A percentile compares a stretch with the other conserved stretches of the same genome.
phyloP scores from a whole-genome alignment of 2,329 filamentous ascomycete species.

The Calonectria crousiana region DNA sequence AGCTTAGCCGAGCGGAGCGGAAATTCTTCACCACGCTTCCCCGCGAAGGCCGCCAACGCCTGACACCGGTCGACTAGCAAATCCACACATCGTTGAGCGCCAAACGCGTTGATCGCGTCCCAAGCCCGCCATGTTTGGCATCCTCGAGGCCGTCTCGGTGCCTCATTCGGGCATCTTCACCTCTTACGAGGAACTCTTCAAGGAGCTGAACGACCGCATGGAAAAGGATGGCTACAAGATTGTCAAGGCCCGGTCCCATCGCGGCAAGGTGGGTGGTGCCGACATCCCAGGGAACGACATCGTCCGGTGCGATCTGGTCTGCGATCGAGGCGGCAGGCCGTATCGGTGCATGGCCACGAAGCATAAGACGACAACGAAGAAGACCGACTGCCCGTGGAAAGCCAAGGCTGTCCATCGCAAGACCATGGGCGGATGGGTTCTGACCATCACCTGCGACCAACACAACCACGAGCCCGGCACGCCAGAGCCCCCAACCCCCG shows the following conservation, averaged over 20 bases:
- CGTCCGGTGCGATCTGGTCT: slow-evolving; percentile 59
- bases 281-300: slow-evolving; percentile 57
- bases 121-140: slow-evolving; percentile 55
- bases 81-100: slow-evolving; percentile 45
- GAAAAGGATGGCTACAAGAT: slow-evolving; percentile 60
- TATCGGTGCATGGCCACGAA: slow-evolving; percentile 59
- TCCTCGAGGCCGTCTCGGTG: slow-evolving; percentile 55
- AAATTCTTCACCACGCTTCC: slow-evolving; percentile 40
- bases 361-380: slow-evolving; percentile 60
- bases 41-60: slow-evolving; percentile 36
- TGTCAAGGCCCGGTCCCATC: slow-evolving; percentile 59
- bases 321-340: slow-evolving; percentile 57
- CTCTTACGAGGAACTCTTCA: slow-evolving; percentile 57
- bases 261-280: slow-evolving; percentile 54
- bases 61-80: slow-evolving; percentile 46
- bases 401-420: slow-evolving; percentile 60
- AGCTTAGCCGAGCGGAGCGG: slow-evolving; percentile 37
- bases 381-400: slow-evolving; percentile 60
- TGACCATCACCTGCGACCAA: slow-evolving; percentile 58
- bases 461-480: slow-evolving; percentile 60
- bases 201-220: slow-evolving; percentile 55
- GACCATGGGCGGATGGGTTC: slow-evolving; percentile 57
- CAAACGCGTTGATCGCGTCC: slow-evolving; percentile 43
- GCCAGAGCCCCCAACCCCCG: slow-evolving; percentile 55
- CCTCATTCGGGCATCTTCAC: slow-evolving; percentile 52